phyloP scores from a whole-genome alignment of 192 early-diverging fungal species.

The Backusella tuberculispora region DNA sequence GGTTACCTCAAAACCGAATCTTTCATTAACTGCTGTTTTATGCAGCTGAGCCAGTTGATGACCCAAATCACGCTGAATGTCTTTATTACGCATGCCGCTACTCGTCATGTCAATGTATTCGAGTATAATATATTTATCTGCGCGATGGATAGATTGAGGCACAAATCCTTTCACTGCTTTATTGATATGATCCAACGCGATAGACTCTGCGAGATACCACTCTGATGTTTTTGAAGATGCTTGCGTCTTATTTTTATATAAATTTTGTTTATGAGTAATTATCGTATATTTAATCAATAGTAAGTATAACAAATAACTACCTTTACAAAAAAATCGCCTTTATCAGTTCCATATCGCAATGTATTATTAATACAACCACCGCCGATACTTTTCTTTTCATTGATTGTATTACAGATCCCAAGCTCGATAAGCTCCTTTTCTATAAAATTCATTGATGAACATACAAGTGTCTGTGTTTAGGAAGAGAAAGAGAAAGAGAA shows the following conservation, averaged over 20 bases:
- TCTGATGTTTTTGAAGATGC: not conserved
- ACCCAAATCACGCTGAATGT: not conserved
- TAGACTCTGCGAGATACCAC: constrained; percentile 4
- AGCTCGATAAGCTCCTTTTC: not conserved
- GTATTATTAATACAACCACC: constrained; percentile 10
- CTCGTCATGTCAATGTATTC: constrained; percentile 1
- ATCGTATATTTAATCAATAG: not conserved
- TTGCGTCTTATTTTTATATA: not conserved
- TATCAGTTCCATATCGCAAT: constrained; percentile 2
- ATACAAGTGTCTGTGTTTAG: not conserved
- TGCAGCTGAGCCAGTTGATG: not conserved
- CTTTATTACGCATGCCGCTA: not conserved
- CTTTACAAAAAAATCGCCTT: constrained; percentile 14
- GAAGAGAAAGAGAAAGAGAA: not conserved
- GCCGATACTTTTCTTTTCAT: not conserved
- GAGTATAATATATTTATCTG: not conserved
- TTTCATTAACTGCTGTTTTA: not conserved
- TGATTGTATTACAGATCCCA: not conserved
- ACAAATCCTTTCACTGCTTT: not conserved
- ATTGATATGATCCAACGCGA: constrained; percentile 8
- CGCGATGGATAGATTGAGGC: not conserved
- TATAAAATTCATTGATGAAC: not conserved
- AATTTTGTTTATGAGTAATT: not conserved
- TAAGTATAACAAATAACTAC: not conserved
- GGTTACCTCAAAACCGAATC: not conserved